Evolutionary conservation across 371 early-diverging fungal genomes (phyloP).

Genomic region (Mucor ambiguus): DNA sequence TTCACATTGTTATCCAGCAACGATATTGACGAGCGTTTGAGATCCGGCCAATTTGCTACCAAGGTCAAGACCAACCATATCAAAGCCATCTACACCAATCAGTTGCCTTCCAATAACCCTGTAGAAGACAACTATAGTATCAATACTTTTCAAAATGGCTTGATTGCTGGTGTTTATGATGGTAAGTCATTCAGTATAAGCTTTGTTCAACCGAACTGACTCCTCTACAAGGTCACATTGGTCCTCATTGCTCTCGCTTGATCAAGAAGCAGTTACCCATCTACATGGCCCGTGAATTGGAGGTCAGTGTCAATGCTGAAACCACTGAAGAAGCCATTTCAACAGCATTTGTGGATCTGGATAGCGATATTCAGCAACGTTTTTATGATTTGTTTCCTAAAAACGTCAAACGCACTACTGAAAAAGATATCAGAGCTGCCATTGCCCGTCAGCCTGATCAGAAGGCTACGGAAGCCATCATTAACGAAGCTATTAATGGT

Average conservation of each 20-base stretch:
- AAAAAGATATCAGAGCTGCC: slow-evolving; percentile 47
- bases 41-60: slow-evolving; percentile 35
- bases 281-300: slow-evolving; percentile 45
- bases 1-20: slow-evolving; percentile 31
- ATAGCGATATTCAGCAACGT: slow-evolving; percentile 62
- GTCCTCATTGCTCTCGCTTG: slow-evolving; percentile 41
- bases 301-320: neutral
- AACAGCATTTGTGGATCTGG: slow-evolving; percentile 57
- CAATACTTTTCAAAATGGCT: slow-evolving; percentile 25
- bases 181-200: slow-evolving; percentile 20
- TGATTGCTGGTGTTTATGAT: slow-evolving; percentile 55
- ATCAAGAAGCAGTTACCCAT: slow-evolving; percentile 46
- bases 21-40: slow-evolving; percentile 36
- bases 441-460: slow-evolving; percentile 39
- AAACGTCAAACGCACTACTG: slow-evolving; percentile 33
- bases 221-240: slow-evolving; percentile 41
- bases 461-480: slow-evolving; percentile 32
- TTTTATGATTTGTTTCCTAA: slow-evolving; percentile 51
- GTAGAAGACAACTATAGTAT: slow-evolving; percentile 52
- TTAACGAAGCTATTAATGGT: slow-evolving; percentile 68
- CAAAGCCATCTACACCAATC: slow-evolving; percentile 42
- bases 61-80: slow-evolving; percentile 21
- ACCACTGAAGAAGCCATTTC: slow-evolving; percentile 42
- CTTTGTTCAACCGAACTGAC: neutral
- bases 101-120: slow-evolving; percentile 47